Evolutionary conservation across 352 stramenopile species (phyloP), one percentile per base, ranked within the genome.

Genomic region (Blastocystis sp.): DNA sequence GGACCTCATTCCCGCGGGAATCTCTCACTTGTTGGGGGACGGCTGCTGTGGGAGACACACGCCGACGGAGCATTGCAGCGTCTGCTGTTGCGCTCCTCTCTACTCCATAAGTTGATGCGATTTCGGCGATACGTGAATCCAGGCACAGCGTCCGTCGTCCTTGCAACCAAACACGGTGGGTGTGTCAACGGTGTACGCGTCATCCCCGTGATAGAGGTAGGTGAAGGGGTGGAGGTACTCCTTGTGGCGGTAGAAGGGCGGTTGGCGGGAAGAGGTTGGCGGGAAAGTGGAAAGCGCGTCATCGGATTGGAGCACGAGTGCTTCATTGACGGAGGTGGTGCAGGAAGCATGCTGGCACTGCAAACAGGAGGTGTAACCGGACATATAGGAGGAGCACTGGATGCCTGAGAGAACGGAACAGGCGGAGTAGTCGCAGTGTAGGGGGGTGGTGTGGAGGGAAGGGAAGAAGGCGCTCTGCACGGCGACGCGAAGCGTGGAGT

Each of bases 341-440:
- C 70, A 81, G 41, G 43, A 62, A 40, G 23, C 41, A 17, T 66
- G 21, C 5, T 66, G 11, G n/a, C 70, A 81, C 4, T 48, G n/a
- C n/a, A 81, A 28, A 65, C 70, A 81, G n/a, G 34, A 66, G 7
- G 4, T 62, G n/a, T 62, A 81, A 59, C 70, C 70, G 23, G 70
- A 81, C 11, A 81, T 21, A 64, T 43, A 81, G 2, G 43, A 52
- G 19, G 38, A 62, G 23, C 70, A 81, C 19, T 81, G 45, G 21
- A 56, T 56, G 10, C 70, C 70, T 23, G 40, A 34, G 2, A 81
- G 28, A 0, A 81, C 2, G 10, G 14, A 23, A 1, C 70, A 81
- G 10, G 62, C 45, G 21, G 5, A 5, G 45, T 81, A 81, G 11
- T 28, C 3, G 41, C 70, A 81, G 2, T 62, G 40, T 2, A 81